A percentile compares a stretch with the other conserved stretches of the same genome.
These are phyloP conservation scores for Arctostaphylos glauca DNA, from an alignment of 148 eudicot species.

Conservation along the genomic window DNA sequence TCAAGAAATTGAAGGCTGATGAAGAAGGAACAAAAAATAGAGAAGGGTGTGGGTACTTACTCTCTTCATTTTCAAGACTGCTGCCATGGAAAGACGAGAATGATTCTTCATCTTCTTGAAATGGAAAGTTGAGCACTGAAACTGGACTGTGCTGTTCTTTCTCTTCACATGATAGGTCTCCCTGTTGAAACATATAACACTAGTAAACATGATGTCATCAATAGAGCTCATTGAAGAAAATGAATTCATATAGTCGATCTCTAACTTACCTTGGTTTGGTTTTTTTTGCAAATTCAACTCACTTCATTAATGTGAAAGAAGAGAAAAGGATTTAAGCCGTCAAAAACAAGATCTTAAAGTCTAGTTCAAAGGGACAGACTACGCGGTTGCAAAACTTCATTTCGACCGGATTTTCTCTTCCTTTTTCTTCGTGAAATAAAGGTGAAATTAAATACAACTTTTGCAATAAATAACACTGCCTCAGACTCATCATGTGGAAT, in stretches of 20 bases:
- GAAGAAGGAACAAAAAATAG: not conserved
- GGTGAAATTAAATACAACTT: too few relatives aligned
- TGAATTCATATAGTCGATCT: not conserved
- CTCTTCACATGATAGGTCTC: constrained; percentile 28
- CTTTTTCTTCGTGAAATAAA: too few relatives aligned
- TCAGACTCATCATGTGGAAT: too few relatives aligned
- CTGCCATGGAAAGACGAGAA: constrained; percentile 30
- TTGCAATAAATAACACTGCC: too few relatives aligned
- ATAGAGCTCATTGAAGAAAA: not conserved
- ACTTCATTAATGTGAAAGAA: not conserved
- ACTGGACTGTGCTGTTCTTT: constrained; percentile 61
- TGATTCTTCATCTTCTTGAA: constrained; percentile 38
- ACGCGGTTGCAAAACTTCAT: not conserved
- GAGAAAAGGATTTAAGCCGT: not conserved
- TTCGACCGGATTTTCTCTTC: too few relatives aligned
- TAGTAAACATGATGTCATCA: not conserved
- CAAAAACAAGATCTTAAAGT: constrained; percentile 7
- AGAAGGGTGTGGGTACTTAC: constrained; percentile 22
- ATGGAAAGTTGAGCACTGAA: constrained; percentile 58
- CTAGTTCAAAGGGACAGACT: not conserved
- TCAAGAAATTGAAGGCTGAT: not conserved
- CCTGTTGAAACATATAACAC: constrained; percentile 19
- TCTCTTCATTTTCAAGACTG: constrained; percentile 37
- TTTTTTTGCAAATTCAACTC: too few relatives aligned
- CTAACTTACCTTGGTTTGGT: too few relatives aligned